Evolutionary conservation across 2,329 filamentous ascomycete species (phyloP).

Genomic region (Pseudopithomyces chartarum): DNA sequence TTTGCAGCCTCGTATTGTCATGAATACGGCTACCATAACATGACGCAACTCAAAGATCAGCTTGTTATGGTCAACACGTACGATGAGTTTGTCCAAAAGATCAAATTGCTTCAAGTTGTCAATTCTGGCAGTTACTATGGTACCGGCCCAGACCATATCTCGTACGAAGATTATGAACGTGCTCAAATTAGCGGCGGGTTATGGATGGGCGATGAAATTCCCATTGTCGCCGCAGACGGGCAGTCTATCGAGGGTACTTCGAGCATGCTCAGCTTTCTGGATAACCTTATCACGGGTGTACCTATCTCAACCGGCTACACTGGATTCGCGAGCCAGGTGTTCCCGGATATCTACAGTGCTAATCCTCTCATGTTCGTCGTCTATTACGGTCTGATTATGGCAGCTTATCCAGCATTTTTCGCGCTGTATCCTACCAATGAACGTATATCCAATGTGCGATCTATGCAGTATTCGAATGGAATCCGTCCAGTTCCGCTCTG

Average conservation of each 20-base stretch:
- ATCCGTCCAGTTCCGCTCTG: conserved; percentile 80
- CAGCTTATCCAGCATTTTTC: conserved; percentile 79
- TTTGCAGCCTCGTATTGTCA: not conserved
- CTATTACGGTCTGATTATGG: conserved; percentile 74
- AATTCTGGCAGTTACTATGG: not conserved
- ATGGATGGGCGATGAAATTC: conserved; percentile 23
- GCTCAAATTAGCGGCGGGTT: conserved; percentile 46
- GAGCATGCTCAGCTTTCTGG: conserved; percentile 25
- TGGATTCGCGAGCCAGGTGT: conserved; percentile 15
- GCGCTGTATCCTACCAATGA: conserved; percentile 84
- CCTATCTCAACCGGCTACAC: conserved; percentile 23
- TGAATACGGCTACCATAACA: conserved; percentile 23
- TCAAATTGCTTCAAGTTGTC: conserved; percentile 63
- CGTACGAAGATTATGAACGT: not conserved
- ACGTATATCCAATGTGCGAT: conserved; percentile 74
- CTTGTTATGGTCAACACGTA: conserved; percentile 65
- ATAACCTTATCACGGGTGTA: conserved; percentile 21
- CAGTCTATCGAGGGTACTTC: conserved; percentile 47
- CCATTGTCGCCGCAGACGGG: conserved; percentile 22
- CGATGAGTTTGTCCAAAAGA: conserved; percentile 67
- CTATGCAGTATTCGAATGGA: conserved; percentile 87
- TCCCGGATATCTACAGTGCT: conserved; percentile 40
- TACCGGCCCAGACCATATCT: not conserved
- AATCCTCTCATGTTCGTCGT: conserved; percentile 58
- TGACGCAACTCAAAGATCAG: conserved; percentile 19